Evolutionary conservation across 2,329 filamentous ascomycete species (phyloP), one percentile per base, ranked within the genome.

Genomic region (Annulohypoxylon truncatum): DNA sequence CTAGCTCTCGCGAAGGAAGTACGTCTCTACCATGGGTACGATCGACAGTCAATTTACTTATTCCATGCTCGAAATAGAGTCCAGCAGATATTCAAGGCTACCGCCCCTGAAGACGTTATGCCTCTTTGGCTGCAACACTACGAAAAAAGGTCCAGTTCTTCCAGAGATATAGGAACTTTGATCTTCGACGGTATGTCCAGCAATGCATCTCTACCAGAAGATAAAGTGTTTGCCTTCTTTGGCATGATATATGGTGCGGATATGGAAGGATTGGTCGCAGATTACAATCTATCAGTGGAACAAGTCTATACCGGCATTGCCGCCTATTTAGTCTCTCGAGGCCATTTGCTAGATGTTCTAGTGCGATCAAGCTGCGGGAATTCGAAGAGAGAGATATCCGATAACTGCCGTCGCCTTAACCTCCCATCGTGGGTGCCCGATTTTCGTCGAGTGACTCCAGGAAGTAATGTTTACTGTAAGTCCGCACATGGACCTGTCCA

Each of bases 241-340:
- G 51, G 51, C 5, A 35, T 54, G 22, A 40, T 54, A 4, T 35
- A 8, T 10, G 35, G 20, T 12, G n/a, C 38, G 22, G 20, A 54
- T 10, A n/a, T 28, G 3, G 51, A 40, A 9, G 51, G 51, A 26
- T n/a, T 54, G 8, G 15, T 26, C 2, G 12, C 51, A n/a, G 33
- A 54, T 8, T 54, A 54, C 7, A 28, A 22, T 13, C 22, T 54
- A 6, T 28, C 51, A 8, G 38, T 38, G n/a, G 31, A 35, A 13
- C 51, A 54, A 18, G 51, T 54, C 1, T 54, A 54, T 12, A 54
- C n/a, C n/a, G 51, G 51, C 2, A 26, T 54, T 22, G 51, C 51
- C 9, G n/a, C 22, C n/a, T 54, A 54, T 12, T 35, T 54, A 18
- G n/a, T 7, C 7, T 54, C 51, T 15, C 24, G 8, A 15, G 35